Percentiles rank a stretch among this genome's conserved stretches.
Evolutionary conservation across 2,329 filamentous ascomycete species (phyloP).

Genomic region (Alternaria sp.): DNA sequence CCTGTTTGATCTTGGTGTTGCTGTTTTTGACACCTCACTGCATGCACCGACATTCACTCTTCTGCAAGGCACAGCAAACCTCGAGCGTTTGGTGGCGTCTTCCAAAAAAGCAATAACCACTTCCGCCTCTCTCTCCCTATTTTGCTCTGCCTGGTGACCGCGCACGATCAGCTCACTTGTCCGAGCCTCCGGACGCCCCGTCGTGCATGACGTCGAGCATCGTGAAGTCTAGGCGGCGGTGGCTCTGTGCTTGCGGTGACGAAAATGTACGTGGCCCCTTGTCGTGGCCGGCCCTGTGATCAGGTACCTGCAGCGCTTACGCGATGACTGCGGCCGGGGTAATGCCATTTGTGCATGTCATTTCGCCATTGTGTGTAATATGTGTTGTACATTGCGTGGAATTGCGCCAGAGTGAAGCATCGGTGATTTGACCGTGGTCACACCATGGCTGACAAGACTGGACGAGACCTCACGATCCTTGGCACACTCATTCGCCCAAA

Average conservation of each 20-base stretch:
- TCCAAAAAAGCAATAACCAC: background rate
- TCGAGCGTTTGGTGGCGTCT: background rate
- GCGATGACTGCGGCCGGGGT: slow-evolving; percentile 4
- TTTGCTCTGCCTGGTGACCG: slow-evolving; percentile 8
- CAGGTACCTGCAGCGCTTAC: slow-evolving; percentile 19
- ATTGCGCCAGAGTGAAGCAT: slow-evolving; percentile 4
- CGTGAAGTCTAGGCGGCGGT: slow-evolving; percentile 39
- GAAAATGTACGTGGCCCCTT: slow-evolving; percentile 14
- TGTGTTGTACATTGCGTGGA: slow-evolving; percentile 26
- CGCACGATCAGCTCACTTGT: slow-evolving; percentile 1
- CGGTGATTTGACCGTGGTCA: slow-evolving; percentile 19
- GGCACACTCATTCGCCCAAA: slow-evolving; percentile 22
- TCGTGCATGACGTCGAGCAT: slow-evolving; percentile 49
- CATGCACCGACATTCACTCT: background rate
- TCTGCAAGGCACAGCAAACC: background rate
- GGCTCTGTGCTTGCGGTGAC: slow-evolving; percentile 17
- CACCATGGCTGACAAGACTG: slow-evolving; percentile 27
- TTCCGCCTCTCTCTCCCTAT: background rate
- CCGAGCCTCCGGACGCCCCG: slow-evolving; percentile 2
- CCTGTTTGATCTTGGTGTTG: background rate
- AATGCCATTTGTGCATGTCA: slow-evolving; percentile 16
- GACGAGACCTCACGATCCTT: slow-evolving; percentile 43
- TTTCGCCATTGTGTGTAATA: slow-evolving; percentile 35
- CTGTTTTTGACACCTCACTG: slow-evolving; percentile 1
- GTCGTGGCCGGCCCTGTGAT: slow-evolving; percentile 13